Percentiles rank a stretch among this genome's conserved stretches.
These are phyloP conservation scores for Diaporthe citrichinensis DNA, from an alignment of 2,329 filamentous ascomycete species.

Conservation along the genomic window DNA sequence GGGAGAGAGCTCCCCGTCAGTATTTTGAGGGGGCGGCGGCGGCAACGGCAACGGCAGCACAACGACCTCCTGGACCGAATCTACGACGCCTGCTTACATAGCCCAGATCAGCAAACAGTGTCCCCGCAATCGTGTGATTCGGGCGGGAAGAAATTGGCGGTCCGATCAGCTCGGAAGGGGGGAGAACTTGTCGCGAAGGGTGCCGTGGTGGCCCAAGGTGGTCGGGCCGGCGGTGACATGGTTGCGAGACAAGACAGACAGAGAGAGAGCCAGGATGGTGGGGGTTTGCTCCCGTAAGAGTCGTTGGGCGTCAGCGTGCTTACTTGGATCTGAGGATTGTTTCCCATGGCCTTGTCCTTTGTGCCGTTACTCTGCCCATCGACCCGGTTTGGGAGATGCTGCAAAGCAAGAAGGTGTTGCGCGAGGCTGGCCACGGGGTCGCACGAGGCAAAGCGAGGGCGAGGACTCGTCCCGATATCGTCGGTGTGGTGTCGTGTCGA, in stretches of 20 bases:
- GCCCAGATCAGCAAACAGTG: slow-evolving; percentile 44
- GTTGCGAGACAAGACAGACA: not conserved
- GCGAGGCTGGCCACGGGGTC: slow-evolving; percentile 19
- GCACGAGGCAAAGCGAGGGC: not conserved
- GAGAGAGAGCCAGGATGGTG: slow-evolving; percentile 10
- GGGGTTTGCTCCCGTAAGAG: not conserved
- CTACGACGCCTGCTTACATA: slow-evolving; percentile 57
- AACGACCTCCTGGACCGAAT: slow-evolving; percentile 53
- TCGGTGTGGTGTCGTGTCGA: slow-evolving; percentile 30
- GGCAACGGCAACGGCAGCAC: slow-evolving; percentile 21
- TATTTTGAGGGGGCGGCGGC: slow-evolving; percentile 47
- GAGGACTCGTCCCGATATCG: slow-evolving; percentile 25
- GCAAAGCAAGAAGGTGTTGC: slow-evolving; percentile 38
- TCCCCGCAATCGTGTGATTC: not conserved
- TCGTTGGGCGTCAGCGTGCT: slow-evolving; percentile 46
- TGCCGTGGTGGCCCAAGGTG: not conserved
- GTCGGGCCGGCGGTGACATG: slow-evolving; percentile 5
- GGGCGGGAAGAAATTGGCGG: not conserved
- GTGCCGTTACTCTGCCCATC: slow-evolving; percentile 60
- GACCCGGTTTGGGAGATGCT: slow-evolving; percentile 45
- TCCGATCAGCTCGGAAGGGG: not conserved
- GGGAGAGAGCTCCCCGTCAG: slow-evolving; percentile 62
- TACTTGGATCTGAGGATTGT: slow-evolving; percentile 60
- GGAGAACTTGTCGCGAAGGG: not conserved
- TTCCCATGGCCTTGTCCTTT: slow-evolving; percentile 64